Base-by-base conservation (phyloP, 2,329 filamentous ascomycete species). In the Dothistroma septosporum region DNA sequence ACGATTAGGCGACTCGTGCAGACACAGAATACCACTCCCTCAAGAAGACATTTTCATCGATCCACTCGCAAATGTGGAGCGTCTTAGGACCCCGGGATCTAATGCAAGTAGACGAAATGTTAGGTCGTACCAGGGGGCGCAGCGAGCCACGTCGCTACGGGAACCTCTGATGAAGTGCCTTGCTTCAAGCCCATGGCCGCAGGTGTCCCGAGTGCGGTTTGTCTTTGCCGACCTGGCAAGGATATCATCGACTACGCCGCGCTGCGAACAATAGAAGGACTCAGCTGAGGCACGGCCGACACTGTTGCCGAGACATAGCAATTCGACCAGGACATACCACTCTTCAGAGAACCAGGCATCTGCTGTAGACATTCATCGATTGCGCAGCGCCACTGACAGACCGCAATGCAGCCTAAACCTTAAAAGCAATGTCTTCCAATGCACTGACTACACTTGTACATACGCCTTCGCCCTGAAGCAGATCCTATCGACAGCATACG, bases 401-500 rank as follows among this genome's bases (percentile, higher is more conserved):
- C 37, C 53, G 21, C 24, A 33, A 24, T 35, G 50, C 31, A 35
- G 24, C 28, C 50, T 35, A 49, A 49, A 28, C 24, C 44, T 35
- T 33, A 57, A 49, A 31, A 8, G 14, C 31, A 14, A 21, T 22
- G 44, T 44, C 21, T 37, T 48, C 8, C 46, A 49, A 32, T 21
- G 55, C 46, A 57, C 55, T 48, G 55, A 55, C 53, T 41, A n/a
- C 28, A 46, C 21, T 28, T 55, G 53, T 55, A 49, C 49, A 24
- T 61, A 44, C 50, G 35, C 47, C 55, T 47, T 33, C 52, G 46
- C 53, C 61, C 46, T 60, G 58, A 57, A 55, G 58, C 54, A 61
- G 62, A 66, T 62, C 57, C 50, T 44, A 28, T 47, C 48, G 61
- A 57, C 58, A 64, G 59, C 59, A 57, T 58, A 57, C 47, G 57